Evolutionary conservation across 371 early-diverging fungal genomes (phyloP).

Genomic region (Rhizopus stolonifer): DNA sequence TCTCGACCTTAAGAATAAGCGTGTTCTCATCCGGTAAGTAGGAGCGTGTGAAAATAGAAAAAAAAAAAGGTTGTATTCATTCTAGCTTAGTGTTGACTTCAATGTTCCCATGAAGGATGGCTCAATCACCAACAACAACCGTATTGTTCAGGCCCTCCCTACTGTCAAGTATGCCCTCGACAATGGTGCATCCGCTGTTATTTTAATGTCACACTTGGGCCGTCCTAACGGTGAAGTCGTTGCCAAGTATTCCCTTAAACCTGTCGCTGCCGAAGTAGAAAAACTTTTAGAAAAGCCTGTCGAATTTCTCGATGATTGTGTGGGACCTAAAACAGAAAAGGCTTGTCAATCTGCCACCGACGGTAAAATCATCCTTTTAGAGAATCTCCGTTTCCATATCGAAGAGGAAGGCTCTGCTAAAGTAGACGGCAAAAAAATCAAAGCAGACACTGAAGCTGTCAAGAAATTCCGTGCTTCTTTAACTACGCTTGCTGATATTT

Average conservation of each 20-base stretch:
- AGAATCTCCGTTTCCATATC: slow-evolving; percentile 98
- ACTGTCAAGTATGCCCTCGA: slow-evolving; percentile 93
- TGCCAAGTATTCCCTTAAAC: slow-evolving; percentile 89
- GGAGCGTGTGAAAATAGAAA: not conserved
- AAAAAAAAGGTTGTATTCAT: not conserved
- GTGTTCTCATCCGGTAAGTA: slow-evolving; percentile 88
- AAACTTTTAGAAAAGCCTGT: slow-evolving; percentile 82
- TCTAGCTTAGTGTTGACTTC: slow-evolving; percentile 87
- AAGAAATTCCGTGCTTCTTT: slow-evolving; percentile 89
- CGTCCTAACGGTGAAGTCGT: slow-evolving; percentile 94
- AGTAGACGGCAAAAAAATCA: slow-evolving; percentile 86
- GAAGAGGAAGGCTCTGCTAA: slow-evolving; percentile 98
- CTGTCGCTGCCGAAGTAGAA: slow-evolving; percentile 88
- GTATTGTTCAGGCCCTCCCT: slow-evolving; percentile 95
- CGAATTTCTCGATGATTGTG: slow-evolving; percentile 92
- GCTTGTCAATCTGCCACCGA: slow-evolving; percentile 71
- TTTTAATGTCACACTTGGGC: slow-evolving; percentile 98
- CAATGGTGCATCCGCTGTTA: slow-evolving; percentile 83
- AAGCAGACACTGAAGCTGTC: slow-evolving; percentile 84
- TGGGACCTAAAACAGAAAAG: slow-evolving; percentile 87
- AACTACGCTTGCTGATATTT: slow-evolving; percentile 93
- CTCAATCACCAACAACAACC: slow-evolving; percentile 94
- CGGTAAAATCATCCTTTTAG: slow-evolving; percentile 93
- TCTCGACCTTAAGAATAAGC: slow-evolving; percentile 84
- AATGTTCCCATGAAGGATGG: slow-evolving; percentile 96